phyloP scores from a whole-genome alignment of 2,329 filamentous ascomycete species.

The Hypoxylon sp. region DNA sequence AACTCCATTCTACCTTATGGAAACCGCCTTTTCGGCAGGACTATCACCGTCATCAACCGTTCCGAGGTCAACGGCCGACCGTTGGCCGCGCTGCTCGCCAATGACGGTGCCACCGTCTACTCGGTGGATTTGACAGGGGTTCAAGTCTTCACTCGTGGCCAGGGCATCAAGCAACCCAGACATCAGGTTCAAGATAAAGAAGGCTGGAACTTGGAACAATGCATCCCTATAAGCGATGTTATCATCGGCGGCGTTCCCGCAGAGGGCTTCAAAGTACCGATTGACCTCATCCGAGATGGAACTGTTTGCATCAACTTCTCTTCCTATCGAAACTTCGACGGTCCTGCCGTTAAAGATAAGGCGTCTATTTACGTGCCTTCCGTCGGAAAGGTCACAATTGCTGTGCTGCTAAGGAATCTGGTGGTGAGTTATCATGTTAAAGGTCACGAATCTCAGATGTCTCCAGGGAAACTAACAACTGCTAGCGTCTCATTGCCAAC shows the following conservation, averaged over 20 bases:
- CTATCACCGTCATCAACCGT: conserved; percentile 95
- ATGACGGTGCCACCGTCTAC: conserved; percentile 96
- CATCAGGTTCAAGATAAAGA: conserved; percentile 90
- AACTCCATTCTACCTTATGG: conserved; percentile 93
- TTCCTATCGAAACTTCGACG: conserved; percentile 91
- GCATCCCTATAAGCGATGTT: conserved; percentile 88
- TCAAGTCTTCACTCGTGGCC: conserved; percentile 90
- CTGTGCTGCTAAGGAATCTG: conserved; percentile 87
- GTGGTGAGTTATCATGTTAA: conserved; percentile 69
- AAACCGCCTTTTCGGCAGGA: conserved; percentile 92
- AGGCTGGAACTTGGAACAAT: conserved; percentile 82
- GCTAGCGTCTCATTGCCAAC: conserved; percentile 65
- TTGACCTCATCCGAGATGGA: conserved; percentile 83
- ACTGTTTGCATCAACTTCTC: conserved; percentile 99
- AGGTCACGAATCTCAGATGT: not conserved
- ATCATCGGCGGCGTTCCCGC: conserved; percentile 93
- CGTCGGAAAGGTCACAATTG: conserved; percentile 97
- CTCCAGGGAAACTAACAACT: conserved; percentile 42
- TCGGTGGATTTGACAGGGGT: conserved; percentile 93
- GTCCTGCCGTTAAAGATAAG: conserved; percentile 89
- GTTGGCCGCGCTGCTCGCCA: conserved; percentile 90
- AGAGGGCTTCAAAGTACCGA: conserved; percentile 90
- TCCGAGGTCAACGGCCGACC: conserved; percentile 96
- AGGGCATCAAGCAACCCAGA: conserved; percentile 84
- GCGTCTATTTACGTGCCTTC: conserved; percentile 97